A percentile compares a stretch with the other conserved stretches of the same genome.
phyloP scores from a whole-genome alignment of 1,284 basidiomycete genomes.

The Trichosporon sp. region DNA sequence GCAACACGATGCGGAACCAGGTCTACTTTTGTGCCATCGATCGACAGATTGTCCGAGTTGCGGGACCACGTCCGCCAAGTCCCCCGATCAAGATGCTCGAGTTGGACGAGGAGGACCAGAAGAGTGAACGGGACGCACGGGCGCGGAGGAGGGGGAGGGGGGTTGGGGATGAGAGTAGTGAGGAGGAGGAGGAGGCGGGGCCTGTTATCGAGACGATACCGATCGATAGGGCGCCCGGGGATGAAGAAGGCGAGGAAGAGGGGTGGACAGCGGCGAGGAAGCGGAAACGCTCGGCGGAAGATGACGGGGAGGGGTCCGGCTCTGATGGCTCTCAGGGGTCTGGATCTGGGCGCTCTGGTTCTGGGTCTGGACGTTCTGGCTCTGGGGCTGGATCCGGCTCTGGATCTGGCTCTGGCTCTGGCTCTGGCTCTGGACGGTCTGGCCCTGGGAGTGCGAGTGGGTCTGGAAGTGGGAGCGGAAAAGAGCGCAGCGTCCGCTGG shows the following conservation, averaged over 20 bases:
- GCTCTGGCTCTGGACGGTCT: too few relatives aligned
- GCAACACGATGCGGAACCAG: constrained; percentile 43
- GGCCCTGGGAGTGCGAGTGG: too few relatives aligned
- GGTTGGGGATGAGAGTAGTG: constrained; percentile 52
- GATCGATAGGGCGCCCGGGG: constrained; percentile 47
- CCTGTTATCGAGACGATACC: neutral
- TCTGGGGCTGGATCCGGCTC: too few relatives aligned
- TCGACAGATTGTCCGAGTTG: constrained; percentile 57
- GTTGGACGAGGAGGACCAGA: constrained; percentile 62
- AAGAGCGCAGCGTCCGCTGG: constrained; percentile 60
- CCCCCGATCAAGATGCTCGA: constrained; percentile 69
- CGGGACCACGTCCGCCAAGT: constrained; percentile 68
- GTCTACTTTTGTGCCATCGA: constrained; percentile 46
- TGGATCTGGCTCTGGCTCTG: too few relatives aligned
- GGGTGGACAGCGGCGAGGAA: constrained; percentile 59
- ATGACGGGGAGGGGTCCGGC: constrained; percentile 30
- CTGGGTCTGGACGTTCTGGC: too few relatives aligned
- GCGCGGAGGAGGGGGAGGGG: constrained; percentile 59
- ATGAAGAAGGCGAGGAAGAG: constrained; percentile 76
- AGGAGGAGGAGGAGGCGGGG: constrained; percentile 31
- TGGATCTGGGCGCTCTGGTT: too few relatives aligned
- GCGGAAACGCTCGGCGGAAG: constrained; percentile 37
- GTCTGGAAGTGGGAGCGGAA: too few relatives aligned
- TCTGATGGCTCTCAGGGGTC: too few relatives aligned
- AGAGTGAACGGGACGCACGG: constrained; percentile 57